Base-by-base conservation (phyloP, 306 rosid species). In the Malus orientalis region DNA sequence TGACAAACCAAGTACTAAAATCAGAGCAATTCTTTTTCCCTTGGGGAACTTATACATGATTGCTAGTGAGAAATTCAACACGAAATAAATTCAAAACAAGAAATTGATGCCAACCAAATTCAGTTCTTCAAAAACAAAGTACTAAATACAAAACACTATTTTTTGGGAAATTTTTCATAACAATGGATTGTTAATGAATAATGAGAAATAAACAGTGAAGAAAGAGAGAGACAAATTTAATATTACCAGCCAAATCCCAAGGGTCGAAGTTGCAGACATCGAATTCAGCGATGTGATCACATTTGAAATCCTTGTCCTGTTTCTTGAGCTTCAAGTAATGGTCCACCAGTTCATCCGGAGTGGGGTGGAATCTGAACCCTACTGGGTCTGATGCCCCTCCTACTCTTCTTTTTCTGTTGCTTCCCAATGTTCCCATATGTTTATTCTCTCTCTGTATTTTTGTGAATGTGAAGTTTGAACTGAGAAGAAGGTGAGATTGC, bases 361-460 rank as follows among this genome's bases (percentile, higher is more conserved):
- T 93, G 12, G 98, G 98, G 2, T 49, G 70, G 76, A 93, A 93
- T 54, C 95, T 79, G 84, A 25, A 89, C 65, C 92, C 95, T 0
- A 84, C 83, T 13, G 85, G 88, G 49, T 67, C 1, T 23, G 0
- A 29, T 8, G 63, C 76, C 9, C 27, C 53, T 14, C 27, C 53
- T 14, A n/a, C 40, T 13, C 44, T 16, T 0, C 25, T 8, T 32
- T 16, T 18, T 30, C 60, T 19, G 36, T 6, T 0, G 67, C 47
- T 55, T 3, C 11, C 74, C 86, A 76, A 71, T 51, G 53, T 12
- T 19, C 14, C 40, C 47, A 9, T n/a, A 3, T 8, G n/a, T 61
- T 36, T 63, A 1, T 61, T 16, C 67, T 3, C 3, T 63, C 22
- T 16, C 5, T 16, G 2, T 6, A 12, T 6, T 11, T 20, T 11